Evolutionary conservation across 768 basidiomycete genomes (phyloP), one percentile per base, ranked within the genome.

Genomic region (Coprinellus micaceus): DNA sequence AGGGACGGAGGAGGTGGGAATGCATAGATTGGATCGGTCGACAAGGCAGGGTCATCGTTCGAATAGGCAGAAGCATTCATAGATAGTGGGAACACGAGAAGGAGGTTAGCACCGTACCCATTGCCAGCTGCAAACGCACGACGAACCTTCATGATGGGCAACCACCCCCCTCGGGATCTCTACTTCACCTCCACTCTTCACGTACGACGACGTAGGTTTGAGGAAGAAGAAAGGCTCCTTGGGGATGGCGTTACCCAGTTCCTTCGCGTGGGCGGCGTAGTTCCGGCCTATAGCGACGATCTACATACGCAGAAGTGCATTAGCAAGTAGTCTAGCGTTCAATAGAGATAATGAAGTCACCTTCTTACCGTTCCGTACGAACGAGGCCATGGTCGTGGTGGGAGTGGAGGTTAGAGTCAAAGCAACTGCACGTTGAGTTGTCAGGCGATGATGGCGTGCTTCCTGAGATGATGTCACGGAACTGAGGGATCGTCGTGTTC

Each of bases 191-290:
- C 90, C 91, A 15, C 84, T 83, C 21, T 76, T 65, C 22, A 98
- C 66, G 66, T 95, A 98, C 66, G 89, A 92, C 12, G 88, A 85
- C 4, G 97, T 98, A 7, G 96, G 97, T 72, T 99, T 99, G 25
- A 98, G 74, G 77, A 99, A 99, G 82, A 98, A 95, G 79, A 99
- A 98, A 0, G 97, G 97, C 67, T 98, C 95, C 68, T 86, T 90
- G 0, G 96, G 95, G 4, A 87, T 74, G 4, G 88, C 75, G 68
- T 98, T 98, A 65, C 86, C 88, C 33, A 98, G 81, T 67, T 99
- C 97, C 71, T 90, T 93, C 68, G 88, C 86, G 62, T 97, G 95
- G 30, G 90, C 90, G 4, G 82, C 83, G 69, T 96, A 97, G 76
- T 97, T 98, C 57, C 96, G 84, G 30, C 96, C 96, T 57, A 98